Conservation (phyloP, 345 rosid genomes). For the Acer campestre region DNA sequence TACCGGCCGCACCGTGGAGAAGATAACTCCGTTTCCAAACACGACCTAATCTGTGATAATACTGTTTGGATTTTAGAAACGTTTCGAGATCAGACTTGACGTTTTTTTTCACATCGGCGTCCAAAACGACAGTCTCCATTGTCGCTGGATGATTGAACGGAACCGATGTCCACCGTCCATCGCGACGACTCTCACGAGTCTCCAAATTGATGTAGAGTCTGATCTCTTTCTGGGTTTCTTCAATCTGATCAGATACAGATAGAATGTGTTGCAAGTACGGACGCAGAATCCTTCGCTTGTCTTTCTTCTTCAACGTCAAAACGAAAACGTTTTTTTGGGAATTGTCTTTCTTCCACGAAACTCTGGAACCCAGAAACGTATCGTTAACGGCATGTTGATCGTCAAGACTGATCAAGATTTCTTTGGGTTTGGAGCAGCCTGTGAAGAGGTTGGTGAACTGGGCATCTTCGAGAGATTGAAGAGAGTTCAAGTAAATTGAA, state of each 20-base stretch:
- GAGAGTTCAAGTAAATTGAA: constrained; percentile 51
- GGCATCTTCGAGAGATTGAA: constrained; percentile 55
- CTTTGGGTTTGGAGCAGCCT: constrained; percentile 47
- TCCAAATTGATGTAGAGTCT: constrained; percentile 44
- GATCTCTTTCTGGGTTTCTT: constrained; percentile 36
- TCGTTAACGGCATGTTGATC: constrained; percentile 44
- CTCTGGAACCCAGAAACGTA: constrained; percentile 52
- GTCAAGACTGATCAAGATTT: constrained; percentile 48
- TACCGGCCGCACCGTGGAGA: constrained; percentile 61
- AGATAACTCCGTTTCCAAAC: constrained; percentile 76
- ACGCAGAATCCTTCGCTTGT: constrained; percentile 57
- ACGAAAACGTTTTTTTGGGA: constrained; percentile 27
- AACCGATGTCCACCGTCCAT: constrained; percentile 57
- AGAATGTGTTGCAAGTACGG: constrained; percentile 71
- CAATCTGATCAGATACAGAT: constrained; percentile 30
- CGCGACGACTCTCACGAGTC: not conserved
- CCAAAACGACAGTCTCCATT: constrained; percentile 64
- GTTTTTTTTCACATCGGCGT: constrained; percentile 50
- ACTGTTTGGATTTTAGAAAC: constrained; percentile 63
- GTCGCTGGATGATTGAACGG: constrained; percentile 62
- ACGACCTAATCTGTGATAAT: constrained; percentile 62
- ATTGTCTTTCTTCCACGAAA: constrained; percentile 46
- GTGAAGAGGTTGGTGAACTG: constrained; percentile 58
- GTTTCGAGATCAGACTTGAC: constrained; percentile 60
- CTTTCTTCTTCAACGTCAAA: constrained; percentile 52